Evolutionary conservation across 257 asterid species (phyloP).

Genomic region (Voacanga thouarsii): DNA sequence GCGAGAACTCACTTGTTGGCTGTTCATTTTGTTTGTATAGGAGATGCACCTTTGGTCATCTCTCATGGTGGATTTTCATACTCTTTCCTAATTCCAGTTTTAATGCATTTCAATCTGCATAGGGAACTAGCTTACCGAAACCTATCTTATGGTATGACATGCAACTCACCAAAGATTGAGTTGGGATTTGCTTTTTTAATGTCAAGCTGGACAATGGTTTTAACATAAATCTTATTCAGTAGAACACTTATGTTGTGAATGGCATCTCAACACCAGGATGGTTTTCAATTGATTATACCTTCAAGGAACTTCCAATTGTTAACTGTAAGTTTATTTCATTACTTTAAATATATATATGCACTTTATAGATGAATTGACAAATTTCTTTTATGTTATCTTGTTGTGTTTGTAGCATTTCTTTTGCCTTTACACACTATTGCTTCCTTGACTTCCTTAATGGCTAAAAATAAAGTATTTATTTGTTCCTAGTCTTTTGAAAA

Average conservation of each 20-base stretch:
- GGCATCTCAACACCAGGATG: slow-evolving; percentile 54
- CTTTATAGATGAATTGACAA: neutral
- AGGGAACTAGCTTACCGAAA: slow-evolving; percentile 28
- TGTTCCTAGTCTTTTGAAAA: neutral
- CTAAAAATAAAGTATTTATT: neutral
- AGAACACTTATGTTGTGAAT: slow-evolving; percentile 43
- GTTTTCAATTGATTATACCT: slow-evolving; percentile 60
- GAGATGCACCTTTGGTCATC: slow-evolving; percentile 60
- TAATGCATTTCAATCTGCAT: slow-evolving; percentile 42
- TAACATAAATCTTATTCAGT: neutral
- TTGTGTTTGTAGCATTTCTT: neutral
- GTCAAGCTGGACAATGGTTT: slow-evolving; percentile 57
- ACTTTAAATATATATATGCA: too few species aligned
- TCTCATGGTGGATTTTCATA: slow-evolving; percentile 89
- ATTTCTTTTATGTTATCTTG: neutral
- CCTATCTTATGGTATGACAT: slow-evolving; percentile 64
- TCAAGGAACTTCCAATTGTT: slow-evolving; percentile 35
- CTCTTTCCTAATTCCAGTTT: slow-evolving; percentile 65
- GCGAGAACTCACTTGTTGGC: slow-evolving; percentile 1
- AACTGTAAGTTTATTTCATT: slow-evolving; percentile 40
- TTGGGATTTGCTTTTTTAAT: slow-evolving; percentile 69
- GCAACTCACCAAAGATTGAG: slow-evolving; percentile 79
- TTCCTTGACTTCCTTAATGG: neutral
- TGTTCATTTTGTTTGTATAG: slow-evolving; percentile 34
- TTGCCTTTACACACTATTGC: neutral